Base-by-base conservation (phyloP, 1,139 yeast species). In the Nakaseomyces bracarensis region DNA sequence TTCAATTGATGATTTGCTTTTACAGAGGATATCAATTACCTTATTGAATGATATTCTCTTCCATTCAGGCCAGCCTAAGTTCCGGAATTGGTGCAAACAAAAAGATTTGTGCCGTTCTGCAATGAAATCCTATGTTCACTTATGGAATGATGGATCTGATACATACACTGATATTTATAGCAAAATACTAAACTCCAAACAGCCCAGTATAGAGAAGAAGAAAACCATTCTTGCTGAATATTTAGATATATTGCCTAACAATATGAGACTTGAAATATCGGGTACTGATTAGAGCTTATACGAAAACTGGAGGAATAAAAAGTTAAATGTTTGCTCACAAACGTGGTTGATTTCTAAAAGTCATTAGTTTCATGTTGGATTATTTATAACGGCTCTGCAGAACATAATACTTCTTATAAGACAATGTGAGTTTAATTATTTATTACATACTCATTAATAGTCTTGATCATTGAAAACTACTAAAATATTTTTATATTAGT, bases 61-160 rank as follows among this genome's bases (percentile, higher is more conserved):
- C 38, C 63, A 57, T 40, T 13, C 36, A 2, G 26, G 18, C 6
- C 36, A 33, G 6, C 5, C 26, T 6, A 33, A 33, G 11, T 33
- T 50, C 5, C 39, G 40, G 25, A 51, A 45, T 19, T 43, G 50
- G 31, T 54, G 61, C 28, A 40, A 51, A 3, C 49, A 57, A 14
- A 60, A 55, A 38, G 51, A 55, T 22, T 31, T 58, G 15, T 48
- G 63, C 13, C 39, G 42, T 39, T 44, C 54, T 29, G 42, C 60
- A 29, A 39, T 69, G 47, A 47, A 48, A 40, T 42, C 54, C 40
- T 53, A 58, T 51, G 44, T 66, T 50, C 39, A 42, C 4, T 26
- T 45, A 20, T 64, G 67, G 69, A 61, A 63, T 46, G 66, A 63
- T 50, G 67, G 66, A 6, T 41, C 59, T 3, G 26, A 29, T 7